Base-by-base conservation (phyloP, 2,329 filamentous ascomycete genomes). In the Hymenoscyphus albidus region DNA sequence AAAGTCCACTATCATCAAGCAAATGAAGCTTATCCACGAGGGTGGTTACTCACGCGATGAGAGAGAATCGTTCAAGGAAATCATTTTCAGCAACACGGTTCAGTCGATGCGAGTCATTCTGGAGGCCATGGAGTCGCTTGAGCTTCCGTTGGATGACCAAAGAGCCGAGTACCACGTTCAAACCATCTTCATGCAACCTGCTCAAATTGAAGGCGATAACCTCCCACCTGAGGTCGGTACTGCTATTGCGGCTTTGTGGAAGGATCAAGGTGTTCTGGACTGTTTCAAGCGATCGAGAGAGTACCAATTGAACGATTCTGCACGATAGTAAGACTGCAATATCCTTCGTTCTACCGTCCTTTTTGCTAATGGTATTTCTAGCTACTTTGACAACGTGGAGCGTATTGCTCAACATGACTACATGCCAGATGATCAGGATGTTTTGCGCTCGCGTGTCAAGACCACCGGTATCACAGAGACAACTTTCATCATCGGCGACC, bases 1-100 rank as follows among this genome's bases (percentile, higher is more conserved):
- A 79, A 96, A 96, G 81, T 96, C 92, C 64, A 96, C 92, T 39
- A 96, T 96, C 73, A 83, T 96, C 73, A 96, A 96, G 81, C 92
- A 96, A 83, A 96, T 96, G 92, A 99, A 98, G 85, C 90, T 99
- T 76, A 99, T 99, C 76, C 92, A 99, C 79, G 95, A 99, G 83
- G 95, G 95, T 70, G 94, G 95, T 73, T 99, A 98, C 83, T 98
- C 95, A 68, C 91, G 94, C 78, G 95, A 98, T 71, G 95, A 98
- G 78, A 89, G 93, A 76, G 87, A 96, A 69, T 92, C 97, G 80
- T 97, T 92, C 84, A 94, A 95, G 74, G 92, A 93, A 32, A 93
- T 97, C 74, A 93, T 98, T 71, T 98, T 97, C 79, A 93, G 89
- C 78, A 99, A 99, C 77, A 85, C 97, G 68, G 84, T 97, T 60